Conservation (phyloP, 1,284 basidiomycete species). For the Thelephora terrestris region DNA sequence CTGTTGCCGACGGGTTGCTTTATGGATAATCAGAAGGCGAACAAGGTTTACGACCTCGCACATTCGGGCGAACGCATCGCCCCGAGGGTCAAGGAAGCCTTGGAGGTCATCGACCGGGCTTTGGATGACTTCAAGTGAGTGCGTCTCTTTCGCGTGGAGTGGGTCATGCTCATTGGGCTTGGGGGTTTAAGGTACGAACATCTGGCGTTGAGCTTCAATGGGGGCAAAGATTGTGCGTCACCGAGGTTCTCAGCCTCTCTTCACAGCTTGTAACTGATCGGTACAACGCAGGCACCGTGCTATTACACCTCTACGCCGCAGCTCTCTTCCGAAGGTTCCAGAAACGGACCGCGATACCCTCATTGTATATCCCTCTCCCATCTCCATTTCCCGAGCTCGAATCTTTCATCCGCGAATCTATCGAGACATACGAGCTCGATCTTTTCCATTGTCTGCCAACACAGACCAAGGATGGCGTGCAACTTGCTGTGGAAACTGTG, state of each 20-base stretch:
- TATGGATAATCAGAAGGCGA: slow-evolving; percentile 27
- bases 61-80: slow-evolving; percentile 44
- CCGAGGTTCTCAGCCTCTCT: neutral
- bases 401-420: slow-evolving; percentile 65
- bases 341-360: slow-evolving; percentile 39
- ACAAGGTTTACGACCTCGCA: slow-evolving; percentile 52
- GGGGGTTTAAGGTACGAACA: slow-evolving; percentile 40
- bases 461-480: slow-evolving; percentile 5
- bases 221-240: slow-evolving; percentile 92
- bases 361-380: slow-evolving; percentile 85
- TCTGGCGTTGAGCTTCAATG: slow-evolving; percentile 90
- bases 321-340: slow-evolving; percentile 41
- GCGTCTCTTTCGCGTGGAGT: slow-evolving; percentile 5
- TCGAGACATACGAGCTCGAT: slow-evolving; percentile 66
- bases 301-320: slow-evolving; percentile 83
- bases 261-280: slow-evolving; percentile 4
- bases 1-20: too few relatives aligned
- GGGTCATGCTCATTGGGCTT: neutral
- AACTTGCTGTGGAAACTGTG: slow-evolving; percentile 35
- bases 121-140: slow-evolving; percentile 72
- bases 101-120: slow-evolving; percentile 68
- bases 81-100: slow-evolving; percentile 58
- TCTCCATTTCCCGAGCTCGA: slow-evolving; percentile 86
- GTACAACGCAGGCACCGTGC: slow-evolving; percentile 67
- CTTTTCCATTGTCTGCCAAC: slow-evolving; percentile 52